Evolutionary conservation across 805 yeast genomes (phyloP).

Genomic region (Wickerhamomyces subpelliculosus): DNA sequence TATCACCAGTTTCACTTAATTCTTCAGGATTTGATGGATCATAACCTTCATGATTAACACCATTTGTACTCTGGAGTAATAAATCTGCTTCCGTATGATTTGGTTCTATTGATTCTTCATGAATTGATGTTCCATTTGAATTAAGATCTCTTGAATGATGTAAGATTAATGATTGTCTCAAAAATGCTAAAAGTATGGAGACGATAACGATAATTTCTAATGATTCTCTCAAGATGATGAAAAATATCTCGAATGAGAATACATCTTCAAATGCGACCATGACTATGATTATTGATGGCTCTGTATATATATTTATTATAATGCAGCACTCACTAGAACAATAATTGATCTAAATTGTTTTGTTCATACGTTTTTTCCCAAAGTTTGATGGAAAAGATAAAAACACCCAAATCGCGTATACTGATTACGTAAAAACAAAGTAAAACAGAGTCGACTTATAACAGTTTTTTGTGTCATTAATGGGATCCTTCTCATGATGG

Average conservation of each 20-base stretch:
- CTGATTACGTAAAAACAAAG: too few species aligned
- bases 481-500: too few species aligned
- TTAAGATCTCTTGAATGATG: slow-evolving; percentile 25
- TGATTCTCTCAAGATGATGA: slow-evolving; percentile 68
- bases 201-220: slow-evolving; percentile 71
- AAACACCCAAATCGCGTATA: background rate
- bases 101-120: too few species aligned
- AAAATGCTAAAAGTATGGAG: slow-evolving; percentile 64
- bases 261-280: slow-evolving; percentile 30
- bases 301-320: background rate
- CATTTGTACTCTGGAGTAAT: too few species aligned
- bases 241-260: slow-evolving; percentile 68
- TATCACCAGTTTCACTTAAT: slow-evolving; percentile 20
- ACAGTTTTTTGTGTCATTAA: too few species aligned
- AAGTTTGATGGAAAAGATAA: background rate
- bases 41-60: background rate
- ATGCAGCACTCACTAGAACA: background rate
- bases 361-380: too few species aligned
- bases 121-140: too few species aligned
- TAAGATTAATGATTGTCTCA: slow-evolving; percentile 49
- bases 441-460: too few species aligned
- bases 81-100: slow-evolving; percentile 6
- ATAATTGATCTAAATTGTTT: background rate
- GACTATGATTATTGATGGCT: background rate
- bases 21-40: slow-evolving; percentile 6